Percentiles rank a stretch among this genome's conserved stretches.
These are phyloP conservation scores for Conoideocrella luteorostrata DNA, from an alignment of 2,329 filamentous ascomycete genomes.

Conservation along the genomic window DNA sequence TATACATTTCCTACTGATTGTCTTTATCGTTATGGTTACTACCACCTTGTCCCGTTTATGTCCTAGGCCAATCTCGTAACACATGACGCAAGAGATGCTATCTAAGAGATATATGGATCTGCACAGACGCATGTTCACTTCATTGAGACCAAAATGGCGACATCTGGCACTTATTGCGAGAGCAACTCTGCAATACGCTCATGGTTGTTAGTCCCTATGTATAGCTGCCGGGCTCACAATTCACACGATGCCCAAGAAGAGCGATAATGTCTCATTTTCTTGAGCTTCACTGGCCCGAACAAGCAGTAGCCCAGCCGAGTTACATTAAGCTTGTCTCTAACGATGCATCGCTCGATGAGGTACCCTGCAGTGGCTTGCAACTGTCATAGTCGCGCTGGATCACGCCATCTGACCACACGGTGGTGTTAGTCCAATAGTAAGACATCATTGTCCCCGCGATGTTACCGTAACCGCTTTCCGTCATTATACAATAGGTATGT, in stretches of 20 bases:
- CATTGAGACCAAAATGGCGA: slow-evolving; percentile 14
- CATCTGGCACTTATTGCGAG: slow-evolving; percentile 1
- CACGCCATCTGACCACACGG: slow-evolving; percentile 2
- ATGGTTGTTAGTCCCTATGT: neutral
- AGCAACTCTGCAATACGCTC: neutral
- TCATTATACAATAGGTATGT: too few species aligned
- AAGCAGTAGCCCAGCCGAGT: neutral
- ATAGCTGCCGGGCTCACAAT: neutral
- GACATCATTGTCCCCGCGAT: too few species aligned
- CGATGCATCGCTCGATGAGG: neutral
- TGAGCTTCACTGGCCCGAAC: neutral
- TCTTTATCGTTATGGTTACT: too few species aligned
- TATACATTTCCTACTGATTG: too few species aligned
- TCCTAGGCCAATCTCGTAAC: too few species aligned
- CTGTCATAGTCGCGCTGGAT: neutral
- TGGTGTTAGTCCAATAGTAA: slow-evolving; percentile 1
- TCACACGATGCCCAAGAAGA: neutral
- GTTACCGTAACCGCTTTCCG: too few species aligned
- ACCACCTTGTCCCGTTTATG: too few species aligned
- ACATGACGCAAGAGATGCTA: neutral
- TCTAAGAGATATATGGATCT: slow-evolving; percentile 6
- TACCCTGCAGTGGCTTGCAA: neutral
- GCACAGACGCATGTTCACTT: neutral
- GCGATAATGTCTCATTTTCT: slow-evolving; percentile 2
- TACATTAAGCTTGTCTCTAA: neutral